Evolutionary conservation across 2,329 filamentous ascomycete genomes (phyloP).

Genomic region (Lasiodiplodia hormozganensis): DNA sequence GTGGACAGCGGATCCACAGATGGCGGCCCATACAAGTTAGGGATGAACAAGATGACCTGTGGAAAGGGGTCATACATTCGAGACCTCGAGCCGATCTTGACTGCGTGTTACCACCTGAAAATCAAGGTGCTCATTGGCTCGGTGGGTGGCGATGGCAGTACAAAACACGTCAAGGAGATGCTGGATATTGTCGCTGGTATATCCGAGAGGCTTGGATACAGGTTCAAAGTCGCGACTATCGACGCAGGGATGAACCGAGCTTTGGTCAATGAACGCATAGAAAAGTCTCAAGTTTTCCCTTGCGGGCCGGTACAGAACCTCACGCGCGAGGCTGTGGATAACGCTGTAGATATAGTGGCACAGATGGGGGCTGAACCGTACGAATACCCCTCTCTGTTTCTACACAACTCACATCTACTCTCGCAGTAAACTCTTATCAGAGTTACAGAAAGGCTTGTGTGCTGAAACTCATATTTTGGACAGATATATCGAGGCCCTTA

Average conservation of each 20-base stretch:
- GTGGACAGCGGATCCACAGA: slow-evolving; percentile 45
- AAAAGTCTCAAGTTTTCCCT: not conserved
- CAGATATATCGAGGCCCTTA: not conserved
- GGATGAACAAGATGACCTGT: slow-evolving; percentile 47
- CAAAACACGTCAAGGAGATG: slow-evolving; percentile 53
- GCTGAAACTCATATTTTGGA: no score
- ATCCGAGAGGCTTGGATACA: no score
- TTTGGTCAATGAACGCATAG: not conserved
- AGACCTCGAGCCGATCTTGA: slow-evolving; percentile 52
- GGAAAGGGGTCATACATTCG: slow-evolving; percentile 50
- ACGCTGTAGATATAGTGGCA: not conserved
- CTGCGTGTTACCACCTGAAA: slow-evolving; percentile 40
- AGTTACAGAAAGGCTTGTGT: no score
- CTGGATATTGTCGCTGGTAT: slow-evolving; percentile 44
- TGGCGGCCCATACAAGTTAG: slow-evolving; percentile 40
- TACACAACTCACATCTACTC: no score
- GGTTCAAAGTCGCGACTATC: not conserved
- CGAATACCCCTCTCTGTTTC: no score
- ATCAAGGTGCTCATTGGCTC: slow-evolving; percentile 54
- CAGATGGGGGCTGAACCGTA: not conserved
- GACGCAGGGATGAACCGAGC: not conserved
- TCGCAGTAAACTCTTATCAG: no score
- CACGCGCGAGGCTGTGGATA: not conserved
- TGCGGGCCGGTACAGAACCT: not conserved
- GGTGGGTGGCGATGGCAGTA: slow-evolving; percentile 57